These are phyloP conservation scores for Penicillium crustosum DNA, from an alignment of 2,329 filamentous ascomycete species.

Conservation along the genomic window DNA sequence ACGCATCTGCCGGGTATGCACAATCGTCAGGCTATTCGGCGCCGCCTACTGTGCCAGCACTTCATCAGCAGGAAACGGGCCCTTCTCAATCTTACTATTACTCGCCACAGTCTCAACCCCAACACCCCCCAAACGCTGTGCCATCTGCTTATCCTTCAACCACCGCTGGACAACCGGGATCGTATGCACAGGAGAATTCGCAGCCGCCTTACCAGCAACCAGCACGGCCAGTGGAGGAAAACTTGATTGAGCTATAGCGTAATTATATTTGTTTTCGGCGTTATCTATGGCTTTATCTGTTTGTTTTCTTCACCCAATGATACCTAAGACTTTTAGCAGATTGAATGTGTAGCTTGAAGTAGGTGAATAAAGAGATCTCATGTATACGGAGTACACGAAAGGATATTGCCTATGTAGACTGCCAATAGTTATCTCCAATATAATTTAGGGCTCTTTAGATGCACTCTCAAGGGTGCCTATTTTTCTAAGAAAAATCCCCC, in stretches of 20 bases:
- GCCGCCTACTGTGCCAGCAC: conserved; percentile 6
- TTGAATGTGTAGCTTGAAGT: conserved; percentile 13
- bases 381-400: background rate
- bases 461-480: background rate
- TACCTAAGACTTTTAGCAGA: conserved; percentile 22
- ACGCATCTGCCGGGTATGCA: conserved; percentile 13
- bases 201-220: conserved; percentile 20
- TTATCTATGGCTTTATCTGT: conserved; percentile 6
- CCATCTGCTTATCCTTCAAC: conserved; percentile 20
- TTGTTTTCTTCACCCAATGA: conserved; percentile 16
- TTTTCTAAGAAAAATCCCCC: no score
- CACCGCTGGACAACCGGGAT: conserved; percentile 19
- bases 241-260: conserved; percentile 27
- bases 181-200: conserved; percentile 18
- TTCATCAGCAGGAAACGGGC: conserved; percentile 17
- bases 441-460: background rate
- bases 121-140: conserved; percentile 12
- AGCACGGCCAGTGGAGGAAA: conserved; percentile 24
- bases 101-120: conserved; percentile 7
- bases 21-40: conserved; percentile 21
- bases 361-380: background rate
- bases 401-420: no score
- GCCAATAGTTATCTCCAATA: background rate
- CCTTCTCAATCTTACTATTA: conserved; percentile 26
- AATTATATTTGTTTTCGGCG: conserved; percentile 8